phyloP scores from a whole-genome alignment of 2,329 filamentous ascomycete genomes.

The Ophiocordyceps robertsii region DNA sequence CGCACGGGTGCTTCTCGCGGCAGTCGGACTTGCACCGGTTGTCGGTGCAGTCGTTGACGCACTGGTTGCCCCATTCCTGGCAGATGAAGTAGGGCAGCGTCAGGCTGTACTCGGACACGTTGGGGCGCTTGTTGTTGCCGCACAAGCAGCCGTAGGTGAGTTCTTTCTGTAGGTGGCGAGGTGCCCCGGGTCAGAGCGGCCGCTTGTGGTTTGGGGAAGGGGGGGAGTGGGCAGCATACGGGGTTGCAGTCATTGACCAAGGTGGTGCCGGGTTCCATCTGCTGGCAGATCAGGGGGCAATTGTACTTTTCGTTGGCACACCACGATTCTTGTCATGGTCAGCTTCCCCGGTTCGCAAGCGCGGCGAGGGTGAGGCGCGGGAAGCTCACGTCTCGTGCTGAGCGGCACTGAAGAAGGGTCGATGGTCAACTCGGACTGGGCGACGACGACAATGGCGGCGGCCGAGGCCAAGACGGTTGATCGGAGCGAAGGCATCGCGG shows the following conservation, averaged over 20 bases:
- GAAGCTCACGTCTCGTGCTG: constrained; percentile 33
- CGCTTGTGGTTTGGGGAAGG: neutral
- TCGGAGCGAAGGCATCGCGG: constrained; percentile 41
- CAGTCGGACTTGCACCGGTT: constrained; percentile 50
- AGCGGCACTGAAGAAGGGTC: constrained; percentile 46
- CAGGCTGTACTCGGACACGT: constrained; percentile 63
- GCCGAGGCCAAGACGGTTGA: constrained; percentile 40
- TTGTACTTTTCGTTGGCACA: constrained; percentile 47
- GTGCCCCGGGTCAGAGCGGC: neutral
- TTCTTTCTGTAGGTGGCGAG: constrained; percentile 26
- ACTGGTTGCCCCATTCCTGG: constrained; percentile 57
- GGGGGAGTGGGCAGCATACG: constrained; percentile 24
- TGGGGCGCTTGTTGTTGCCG: constrained; percentile 50
- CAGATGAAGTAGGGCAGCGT: constrained; percentile 71
- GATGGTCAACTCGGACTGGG: constrained; percentile 46
- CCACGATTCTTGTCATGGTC: constrained; percentile 39
- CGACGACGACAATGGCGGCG: constrained; percentile 34
- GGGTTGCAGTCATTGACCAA: constrained; percentile 54
- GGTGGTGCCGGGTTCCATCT: constrained; percentile 37
- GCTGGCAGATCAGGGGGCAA: constrained; percentile 62
- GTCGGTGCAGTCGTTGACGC: constrained; percentile 41
- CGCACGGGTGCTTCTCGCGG: constrained; percentile 56
- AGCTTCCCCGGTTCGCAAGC: constrained; percentile 3
- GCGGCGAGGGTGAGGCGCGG: too few relatives aligned
- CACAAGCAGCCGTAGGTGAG: constrained; percentile 65